These are phyloP conservation scores for Trametes meyenii DNA, from an alignment of 768 basidiomycete genomes.

Conservation along the genomic window DNA sequence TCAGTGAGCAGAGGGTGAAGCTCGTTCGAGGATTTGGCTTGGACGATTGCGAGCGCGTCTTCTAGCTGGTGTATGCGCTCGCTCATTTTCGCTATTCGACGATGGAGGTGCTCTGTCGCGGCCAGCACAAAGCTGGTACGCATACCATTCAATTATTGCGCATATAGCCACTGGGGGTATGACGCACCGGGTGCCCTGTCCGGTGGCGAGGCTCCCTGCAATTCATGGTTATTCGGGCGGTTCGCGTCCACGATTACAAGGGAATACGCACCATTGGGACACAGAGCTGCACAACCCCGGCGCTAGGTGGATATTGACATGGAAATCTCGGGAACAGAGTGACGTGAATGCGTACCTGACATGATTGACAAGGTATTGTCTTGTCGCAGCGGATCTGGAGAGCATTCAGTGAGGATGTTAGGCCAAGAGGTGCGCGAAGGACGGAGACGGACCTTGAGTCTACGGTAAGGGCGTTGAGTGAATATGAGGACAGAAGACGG, in stretches of 20 bases:
- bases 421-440: not conserved
- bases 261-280: slow-evolving; percentile 64
- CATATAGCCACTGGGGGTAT: not conserved
- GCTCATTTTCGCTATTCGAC: slow-evolving; percentile 67
- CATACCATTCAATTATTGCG: not conserved
- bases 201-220: slow-evolving; percentile 73
- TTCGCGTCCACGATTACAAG: not conserved
- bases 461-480: slow-evolving; percentile 14
- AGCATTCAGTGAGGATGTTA: not conserved
- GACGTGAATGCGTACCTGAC: slow-evolving; percentile 49
- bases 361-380: slow-evolving; percentile 78
- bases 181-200: slow-evolving; percentile 69
- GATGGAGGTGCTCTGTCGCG: slow-evolving; percentile 65
- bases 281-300: slow-evolving; percentile 68
- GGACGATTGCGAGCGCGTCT: slow-evolving; percentile 65
- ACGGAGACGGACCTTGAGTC: slow-evolving; percentile 31
- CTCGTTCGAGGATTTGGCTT: slow-evolving; percentile 52
- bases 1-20: slow-evolving; percentile 62
- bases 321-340: not conserved
- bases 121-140: slow-evolving; percentile 61
- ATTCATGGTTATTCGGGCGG: not conserved
- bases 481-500: slow-evolving; percentile 8
- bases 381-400: slow-evolving; percentile 85
- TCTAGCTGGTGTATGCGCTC: slow-evolving; percentile 68
- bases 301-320: slow-evolving; percentile 41